Percentiles rank a stretch among this genome's conserved stretches.
These are phyloP conservation scores for Zasmidium angulare DNA, from an alignment of 2,329 filamentous ascomycete species.

Conservation along the genomic window DNA sequence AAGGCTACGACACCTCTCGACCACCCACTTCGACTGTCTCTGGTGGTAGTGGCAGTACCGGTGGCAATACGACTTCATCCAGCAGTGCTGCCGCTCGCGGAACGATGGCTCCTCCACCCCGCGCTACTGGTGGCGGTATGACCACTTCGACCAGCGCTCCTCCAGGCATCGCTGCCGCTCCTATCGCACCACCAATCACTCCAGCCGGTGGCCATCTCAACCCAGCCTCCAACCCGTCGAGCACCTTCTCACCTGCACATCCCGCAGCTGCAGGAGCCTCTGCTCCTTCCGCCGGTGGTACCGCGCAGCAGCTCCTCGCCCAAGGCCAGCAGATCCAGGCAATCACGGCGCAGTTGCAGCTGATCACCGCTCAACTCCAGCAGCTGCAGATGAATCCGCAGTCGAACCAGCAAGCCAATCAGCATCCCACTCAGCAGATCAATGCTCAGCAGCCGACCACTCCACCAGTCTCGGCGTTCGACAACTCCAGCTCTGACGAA, in stretches of 20 bases:
- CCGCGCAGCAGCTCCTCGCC: too few species aligned
- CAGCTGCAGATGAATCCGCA: slow-evolving; percentile 17
- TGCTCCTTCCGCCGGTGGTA: too few species aligned
- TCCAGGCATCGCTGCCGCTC: too few species aligned
- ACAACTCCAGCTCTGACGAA: not conserved
- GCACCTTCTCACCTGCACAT: too few species aligned
- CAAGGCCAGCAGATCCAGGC: slow-evolving; percentile 14
- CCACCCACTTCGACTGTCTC: slow-evolving; percentile 6
- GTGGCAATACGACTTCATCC: not conserved
- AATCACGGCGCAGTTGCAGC: slow-evolving; percentile 13
- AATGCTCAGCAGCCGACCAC: not conserved
- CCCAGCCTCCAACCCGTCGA: too few species aligned
- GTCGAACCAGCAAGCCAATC: not conserved
- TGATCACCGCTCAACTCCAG: slow-evolving; percentile 16
- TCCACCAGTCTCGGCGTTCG: not conserved
- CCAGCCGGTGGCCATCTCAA: too few species aligned
- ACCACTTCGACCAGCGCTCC: not conserved
- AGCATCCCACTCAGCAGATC: not conserved
- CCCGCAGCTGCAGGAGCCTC: too few species aligned
- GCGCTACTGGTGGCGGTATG: not conserved
- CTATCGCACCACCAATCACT: too few species aligned
- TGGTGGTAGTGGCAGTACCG: too few species aligned
- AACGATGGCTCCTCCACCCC: not conserved
- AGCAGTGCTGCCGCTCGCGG: not conserved
- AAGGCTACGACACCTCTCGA: not conserved